phyloP scores from a whole-genome alignment of 108 stramenopile genomes.

The Mediolabrus comicus region DNA sequence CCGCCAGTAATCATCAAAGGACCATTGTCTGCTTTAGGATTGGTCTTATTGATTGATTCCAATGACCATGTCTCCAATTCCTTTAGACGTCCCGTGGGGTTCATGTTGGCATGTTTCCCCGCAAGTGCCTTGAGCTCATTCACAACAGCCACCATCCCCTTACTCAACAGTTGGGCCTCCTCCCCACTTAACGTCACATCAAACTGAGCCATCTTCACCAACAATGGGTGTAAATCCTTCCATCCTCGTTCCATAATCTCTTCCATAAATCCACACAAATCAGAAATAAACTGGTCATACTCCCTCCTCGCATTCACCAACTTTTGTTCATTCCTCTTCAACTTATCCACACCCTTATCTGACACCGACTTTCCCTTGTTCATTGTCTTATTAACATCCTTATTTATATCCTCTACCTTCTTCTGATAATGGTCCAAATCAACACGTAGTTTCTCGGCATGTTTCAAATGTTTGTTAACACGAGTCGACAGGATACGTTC shows the following conservation, averaged over 20 bases:
- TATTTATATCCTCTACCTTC: conserved; percentile 71
- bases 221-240: conserved; percentile 78
- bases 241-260: conserved; percentile 79
- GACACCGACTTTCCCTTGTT: conserved; percentile 74
- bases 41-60: conserved; percentile 43
- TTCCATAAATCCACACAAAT: conserved; percentile 72
- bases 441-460: conserved; percentile 65
- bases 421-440: conserved; percentile 78
- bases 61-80: conserved; percentile 60
- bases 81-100: conserved; percentile 63
- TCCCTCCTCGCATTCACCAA: conserved; percentile 55
- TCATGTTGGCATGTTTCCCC: conserved; percentile 48
- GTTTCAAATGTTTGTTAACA: conserved; percentile 49
- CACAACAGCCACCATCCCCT: conserved; percentile 48
- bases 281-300: conserved; percentile 54
- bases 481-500: conserved; percentile 69
- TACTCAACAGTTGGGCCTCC: conserved; percentile 48
- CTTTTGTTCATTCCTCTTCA: conserved; percentile 80
- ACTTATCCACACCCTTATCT: conserved; percentile 54
- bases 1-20: conserved; percentile 25
- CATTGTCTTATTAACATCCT: conserved; percentile 58
- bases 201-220: conserved; percentile 79
- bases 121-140: conserved; percentile 57
- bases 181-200: conserved; percentile 66
- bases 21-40: conserved; percentile 4